Evolutionary conservation across 2,329 filamentous ascomycete genomes (phyloP), one percentile per base, ranked within the genome.

Genomic region (Madurella mycetomatis): DNA sequence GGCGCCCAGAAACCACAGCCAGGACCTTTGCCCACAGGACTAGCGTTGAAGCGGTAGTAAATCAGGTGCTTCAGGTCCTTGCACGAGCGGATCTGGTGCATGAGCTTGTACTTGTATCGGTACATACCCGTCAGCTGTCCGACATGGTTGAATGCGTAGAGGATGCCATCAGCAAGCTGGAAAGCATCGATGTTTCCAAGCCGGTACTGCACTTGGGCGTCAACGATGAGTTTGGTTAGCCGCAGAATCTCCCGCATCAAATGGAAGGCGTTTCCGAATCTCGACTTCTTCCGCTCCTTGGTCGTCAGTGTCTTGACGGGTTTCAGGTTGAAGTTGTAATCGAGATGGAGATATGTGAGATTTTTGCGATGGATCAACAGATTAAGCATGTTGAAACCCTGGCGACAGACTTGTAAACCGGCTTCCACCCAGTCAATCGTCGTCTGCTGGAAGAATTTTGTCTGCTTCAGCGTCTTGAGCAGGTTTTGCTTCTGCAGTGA

Each of bases 381-480:
- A 66, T 99, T 99, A 56, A 99, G 78, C 92, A 99, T 99, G 74
- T 99, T 99, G 79, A 96, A 99, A 52, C 94, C 94, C 70, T 99
- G 94, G 48, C 94, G 85, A 70, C 94, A 99, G 58, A 99, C 94
- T 74, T 99, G 95, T 67, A 99, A 80, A 75, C 95, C 94, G 64
- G 95, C 94, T 75, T 99, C 94, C 41, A 99, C 94, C 94, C 94
- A 99, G 70, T 99, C 94, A 60, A 99, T 97, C 9, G 90, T 96
- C 2, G 94, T 99, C 72, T 97, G 94, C 72, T 99, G 95, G 80
- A 99, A 99, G 76, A 99, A 99, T 68, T 99, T 99, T 46, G 94
- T 99, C 63, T 90, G 86, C 73, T 96, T 97, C 62, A 99, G 73
- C 9, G 90, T 95, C 64, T 84, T 85, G 69, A 97, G 82, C 54